A percentile compares a stretch with the other conserved stretches of the same genome.
Conservation (phyloP, 1,284 basidiomycete species). For the Leccinum griseonigrum region DNA sequence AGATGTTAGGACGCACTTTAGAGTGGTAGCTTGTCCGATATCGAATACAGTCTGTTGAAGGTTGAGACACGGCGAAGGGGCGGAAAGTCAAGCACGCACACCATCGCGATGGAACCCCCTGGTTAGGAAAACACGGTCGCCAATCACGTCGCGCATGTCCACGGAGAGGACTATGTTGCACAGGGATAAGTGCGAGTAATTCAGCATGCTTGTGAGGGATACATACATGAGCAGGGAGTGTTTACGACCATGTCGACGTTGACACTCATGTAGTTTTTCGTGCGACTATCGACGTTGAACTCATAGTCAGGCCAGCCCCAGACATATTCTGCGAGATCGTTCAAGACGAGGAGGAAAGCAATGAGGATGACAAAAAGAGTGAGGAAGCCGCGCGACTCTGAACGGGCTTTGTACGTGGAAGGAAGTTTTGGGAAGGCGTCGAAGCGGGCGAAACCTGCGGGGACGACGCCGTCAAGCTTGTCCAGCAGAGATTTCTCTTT, state of each 20-base stretch:
- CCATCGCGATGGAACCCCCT: slow-evolving; percentile 86
- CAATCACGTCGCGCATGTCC: slow-evolving; percentile 89
- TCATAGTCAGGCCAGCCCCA: slow-evolving; percentile 90
- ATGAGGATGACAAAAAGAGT: slow-evolving; percentile 77
- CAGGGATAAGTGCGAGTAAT: not conserved
- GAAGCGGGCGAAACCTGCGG: slow-evolving; percentile 48
- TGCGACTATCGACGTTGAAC: slow-evolving; percentile 76
- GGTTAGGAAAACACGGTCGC: slow-evolving; percentile 86
- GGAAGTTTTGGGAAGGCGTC: slow-evolving; percentile 91
- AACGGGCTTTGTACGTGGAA: slow-evolving; percentile 83
- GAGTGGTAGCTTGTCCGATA: slow-evolving; percentile 73
- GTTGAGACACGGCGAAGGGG: slow-evolving; percentile 3
- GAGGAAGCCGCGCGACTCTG: slow-evolving; percentile 84
- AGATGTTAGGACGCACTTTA: slow-evolving; percentile 49
- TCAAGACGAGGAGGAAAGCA: slow-evolving; percentile 75
- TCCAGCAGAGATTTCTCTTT: slow-evolving; percentile 27
- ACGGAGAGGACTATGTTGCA: slow-evolving; percentile 67
- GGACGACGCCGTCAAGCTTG: slow-evolving; percentile 34
- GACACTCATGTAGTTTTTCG: slow-evolving; percentile 67
- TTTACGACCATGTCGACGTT: slow-evolving; percentile 91
- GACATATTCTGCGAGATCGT: slow-evolving; percentile 87
- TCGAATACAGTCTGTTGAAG: slow-evolving; percentile 72
- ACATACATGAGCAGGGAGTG: slow-evolving; percentile 90
- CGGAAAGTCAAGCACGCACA: slow-evolving; percentile 40
- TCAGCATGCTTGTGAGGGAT: not conserved